Conservation (phyloP, 371 early-diverging fungal species). For the Mycotypha africana region DNA sequence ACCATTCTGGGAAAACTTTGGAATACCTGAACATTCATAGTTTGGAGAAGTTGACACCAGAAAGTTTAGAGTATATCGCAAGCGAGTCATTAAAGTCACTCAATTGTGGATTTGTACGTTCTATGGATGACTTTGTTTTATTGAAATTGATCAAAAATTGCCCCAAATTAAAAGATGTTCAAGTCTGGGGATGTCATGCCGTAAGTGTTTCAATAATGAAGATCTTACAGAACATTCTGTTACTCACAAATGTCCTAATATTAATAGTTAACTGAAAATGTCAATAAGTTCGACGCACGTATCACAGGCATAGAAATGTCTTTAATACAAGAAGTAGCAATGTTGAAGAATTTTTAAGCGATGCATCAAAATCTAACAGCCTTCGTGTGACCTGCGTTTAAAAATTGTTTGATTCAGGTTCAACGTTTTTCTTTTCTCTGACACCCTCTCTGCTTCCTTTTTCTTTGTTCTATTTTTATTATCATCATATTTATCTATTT, state of each 20-base stretch:
- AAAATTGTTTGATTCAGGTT: too few species aligned
- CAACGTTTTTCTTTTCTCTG: too few species aligned
- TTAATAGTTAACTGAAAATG: not conserved
- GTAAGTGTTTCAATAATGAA: too few species aligned
- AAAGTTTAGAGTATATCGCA: slow-evolving; percentile 47
- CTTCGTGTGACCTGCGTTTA: too few species aligned
- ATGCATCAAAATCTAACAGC: too few species aligned
- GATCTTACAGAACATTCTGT: too few species aligned
- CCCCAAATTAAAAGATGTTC: slow-evolving; percentile 38
- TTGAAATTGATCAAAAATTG: slow-evolving; percentile 42
- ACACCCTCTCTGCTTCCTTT: too few species aligned
- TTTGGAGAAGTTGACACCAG: slow-evolving; percentile 60
- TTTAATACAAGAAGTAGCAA: too few species aligned
- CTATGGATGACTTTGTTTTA: slow-evolving; percentile 67
- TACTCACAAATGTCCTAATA: not conserved
- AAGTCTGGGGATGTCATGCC: slow-evolving; percentile 69
- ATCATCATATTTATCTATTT: too few species aligned
- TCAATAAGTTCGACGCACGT: not conserved
- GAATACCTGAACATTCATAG: slow-evolving; percentile 61
- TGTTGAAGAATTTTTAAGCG: too few species aligned
- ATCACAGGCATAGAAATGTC: not conserved
- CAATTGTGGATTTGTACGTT: slow-evolving; percentile 70
- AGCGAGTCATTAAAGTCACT: slow-evolving; percentile 36
- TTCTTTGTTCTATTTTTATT: too few species aligned
- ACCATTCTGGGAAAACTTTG: slow-evolving; percentile 55